Conservation (phyloP, 2,329 filamentous ascomycete genomes). For the Hymenoscyphus fructigenus region DNA sequence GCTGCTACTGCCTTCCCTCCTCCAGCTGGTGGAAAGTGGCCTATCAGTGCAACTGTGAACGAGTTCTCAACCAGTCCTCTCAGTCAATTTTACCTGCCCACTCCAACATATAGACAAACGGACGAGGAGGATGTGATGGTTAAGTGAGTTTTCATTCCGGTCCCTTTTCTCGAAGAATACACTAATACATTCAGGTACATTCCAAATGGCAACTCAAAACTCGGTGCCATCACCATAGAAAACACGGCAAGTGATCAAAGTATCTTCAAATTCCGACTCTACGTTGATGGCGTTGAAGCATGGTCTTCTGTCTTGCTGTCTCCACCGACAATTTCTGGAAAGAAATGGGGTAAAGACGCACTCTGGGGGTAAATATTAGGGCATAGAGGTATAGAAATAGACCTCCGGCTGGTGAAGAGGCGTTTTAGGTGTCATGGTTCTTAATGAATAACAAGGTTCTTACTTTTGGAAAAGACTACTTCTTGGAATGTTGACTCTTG, state of each 20-base stretch:
- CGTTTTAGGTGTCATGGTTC: background rate
- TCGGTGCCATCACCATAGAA: conserved; percentile 78
- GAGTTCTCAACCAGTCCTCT: conserved; percentile 92
- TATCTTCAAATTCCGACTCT: conserved; percentile 76
- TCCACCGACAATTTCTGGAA: conserved; percentile 39
- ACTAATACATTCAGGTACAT: conserved; percentile 58
- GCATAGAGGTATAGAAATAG: background rate
- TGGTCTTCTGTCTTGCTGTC: conserved; percentile 66
- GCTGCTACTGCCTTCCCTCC: conserved; percentile 78
- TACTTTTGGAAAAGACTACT: background rate
- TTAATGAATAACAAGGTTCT: background rate
- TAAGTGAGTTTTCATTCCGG: conserved; percentile 57
- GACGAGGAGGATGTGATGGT: conserved; percentile 81
- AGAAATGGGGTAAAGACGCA: conserved; percentile 31
- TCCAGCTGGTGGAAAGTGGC: conserved; percentile 61
- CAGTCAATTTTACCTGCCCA: conserved; percentile 89
- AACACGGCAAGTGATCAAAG: conserved; percentile 65
- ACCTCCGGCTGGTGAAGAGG: background rate
- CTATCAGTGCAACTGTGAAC: conserved; percentile 65
- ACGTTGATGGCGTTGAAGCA: conserved; percentile 73
- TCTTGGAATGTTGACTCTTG: background rate
- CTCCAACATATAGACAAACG: conserved; percentile 78
- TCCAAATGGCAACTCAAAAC: conserved; percentile 84
- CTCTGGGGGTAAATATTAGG: conserved; percentile 30
- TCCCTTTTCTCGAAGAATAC: too few relatives aligned